phyloP scores from a whole-genome alignment of 1,284 basidiomycete genomes.

The Somion occarium region DNA sequence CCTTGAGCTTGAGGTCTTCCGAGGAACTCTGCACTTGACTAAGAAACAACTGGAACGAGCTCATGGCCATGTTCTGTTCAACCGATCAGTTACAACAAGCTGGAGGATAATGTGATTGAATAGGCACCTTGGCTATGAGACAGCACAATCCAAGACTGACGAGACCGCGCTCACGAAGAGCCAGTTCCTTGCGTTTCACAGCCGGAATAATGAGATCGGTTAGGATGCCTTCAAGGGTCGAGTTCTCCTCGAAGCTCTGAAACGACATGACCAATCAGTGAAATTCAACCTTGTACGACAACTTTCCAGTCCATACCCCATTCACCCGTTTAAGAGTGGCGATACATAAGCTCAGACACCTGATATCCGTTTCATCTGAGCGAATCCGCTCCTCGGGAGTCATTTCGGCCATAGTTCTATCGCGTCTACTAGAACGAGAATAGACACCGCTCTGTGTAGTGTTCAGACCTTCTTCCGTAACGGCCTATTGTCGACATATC shows the following conservation, averaged over 20 bases:
- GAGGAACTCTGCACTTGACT: constrained; percentile 76
- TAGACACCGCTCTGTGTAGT: background rate
- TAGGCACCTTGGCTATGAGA: constrained; percentile 70
- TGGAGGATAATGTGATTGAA: no score
- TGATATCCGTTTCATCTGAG: constrained; percentile 70
- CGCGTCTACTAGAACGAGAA: background rate
- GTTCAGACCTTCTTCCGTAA: no score
- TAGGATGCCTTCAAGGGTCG: constrained; percentile 83
- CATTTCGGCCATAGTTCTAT: constrained; percentile 31
- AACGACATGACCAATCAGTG: background rate
- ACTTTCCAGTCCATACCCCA: constrained; percentile 48
- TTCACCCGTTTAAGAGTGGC: constrained; percentile 86
- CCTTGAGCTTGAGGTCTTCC: constrained; percentile 73
- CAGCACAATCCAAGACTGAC: constrained; percentile 83
- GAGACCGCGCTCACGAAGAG: constrained; percentile 80
- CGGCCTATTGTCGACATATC: background rate
- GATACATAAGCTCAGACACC: constrained; percentile 77
- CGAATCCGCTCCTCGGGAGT: constrained; percentile 47
- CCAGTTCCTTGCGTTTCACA: constrained; percentile 78
- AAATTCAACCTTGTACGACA: background rate
- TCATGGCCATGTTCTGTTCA: constrained; percentile 74
- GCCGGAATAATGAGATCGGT: constrained; percentile 86
- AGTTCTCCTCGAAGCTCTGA: constrained; percentile 86
- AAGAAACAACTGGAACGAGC: constrained; percentile 85
- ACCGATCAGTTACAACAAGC: background rate